These are phyloP conservation scores for Mariannaea elegans DNA, from an alignment of 2,329 filamentous ascomycete genomes.

Conservation along the genomic window DNA sequence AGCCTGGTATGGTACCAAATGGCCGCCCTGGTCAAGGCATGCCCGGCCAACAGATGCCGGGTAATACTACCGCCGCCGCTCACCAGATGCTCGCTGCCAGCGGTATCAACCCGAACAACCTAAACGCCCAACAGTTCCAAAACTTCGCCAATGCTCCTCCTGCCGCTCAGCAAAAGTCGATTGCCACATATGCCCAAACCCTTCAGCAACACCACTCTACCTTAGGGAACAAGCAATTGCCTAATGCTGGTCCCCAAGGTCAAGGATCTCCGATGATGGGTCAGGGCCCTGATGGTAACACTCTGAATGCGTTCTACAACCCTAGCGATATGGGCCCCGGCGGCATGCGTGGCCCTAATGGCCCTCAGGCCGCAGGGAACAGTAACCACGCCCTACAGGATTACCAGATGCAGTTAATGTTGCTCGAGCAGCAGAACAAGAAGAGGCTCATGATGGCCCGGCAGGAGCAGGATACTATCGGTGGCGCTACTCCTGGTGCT, in stretches of 20 bases:
- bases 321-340: slow-evolving; percentile 66
- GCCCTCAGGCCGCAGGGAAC: slow-evolving; percentile 55
- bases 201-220: slow-evolving; percentile 83
- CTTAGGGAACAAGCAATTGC: slow-evolving; percentile 83
- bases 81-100: slow-evolving; percentile 71
- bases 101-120: slow-evolving; percentile 77
- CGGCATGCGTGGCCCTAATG: slow-evolving; percentile 66
- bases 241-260: slow-evolving; percentile 74
- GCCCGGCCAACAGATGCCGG: slow-evolving; percentile 73
- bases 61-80: slow-evolving; percentile 59
- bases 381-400: slow-evolving; percentile 80
- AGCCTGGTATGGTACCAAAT: slow-evolving; percentile 75
- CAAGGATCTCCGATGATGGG: slow-evolving; percentile 87
- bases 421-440: slow-evolving; percentile 86
- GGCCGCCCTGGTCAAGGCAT: slow-evolving; percentile 76
- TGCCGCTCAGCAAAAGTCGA: slow-evolving; percentile 79
- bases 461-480: slow-evolving; percentile 68
- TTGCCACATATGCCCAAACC: slow-evolving; percentile 87
- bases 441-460: slow-evolving; percentile 84
- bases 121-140: slow-evolving; percentile 81
- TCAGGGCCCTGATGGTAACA: slow-evolving; percentile 72
- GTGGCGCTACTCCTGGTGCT: slow-evolving; percentile 58
- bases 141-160: slow-evolving; percentile 64
- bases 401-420: slow-evolving; percentile 88
- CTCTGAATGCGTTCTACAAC: slow-evolving; percentile 70